Evolutionary conservation across 2,329 filamentous ascomycete species (phyloP).

Genomic region (Aspergillus ochraceus): DNA sequence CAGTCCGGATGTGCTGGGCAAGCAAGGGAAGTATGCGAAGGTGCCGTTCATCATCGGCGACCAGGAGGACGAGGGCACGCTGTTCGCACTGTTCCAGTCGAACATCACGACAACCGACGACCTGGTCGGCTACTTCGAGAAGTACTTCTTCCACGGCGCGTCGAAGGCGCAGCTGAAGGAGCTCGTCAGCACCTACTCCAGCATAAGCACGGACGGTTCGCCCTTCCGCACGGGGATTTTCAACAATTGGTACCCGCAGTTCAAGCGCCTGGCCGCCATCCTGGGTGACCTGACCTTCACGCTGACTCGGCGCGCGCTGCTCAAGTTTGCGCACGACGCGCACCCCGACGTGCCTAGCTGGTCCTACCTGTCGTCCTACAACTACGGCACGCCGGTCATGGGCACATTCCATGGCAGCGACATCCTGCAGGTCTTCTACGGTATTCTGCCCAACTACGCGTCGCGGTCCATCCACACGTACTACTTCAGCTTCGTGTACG

Average conservation of each 20-base stretch:
- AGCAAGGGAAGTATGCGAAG: constrained; percentile 55
- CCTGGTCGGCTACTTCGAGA: constrained; percentile 62
- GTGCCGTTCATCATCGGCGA: constrained; percentile 69
- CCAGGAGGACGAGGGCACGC: constrained; percentile 77
- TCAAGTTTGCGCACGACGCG: constrained; percentile 48
- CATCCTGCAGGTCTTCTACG: constrained; percentile 67
- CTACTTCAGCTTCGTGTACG: constrained; percentile 71
- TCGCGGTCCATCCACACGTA: constrained; percentile 63
- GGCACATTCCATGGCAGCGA: constrained; percentile 77
- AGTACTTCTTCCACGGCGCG: constrained; percentile 61
- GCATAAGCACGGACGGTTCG: constrained; percentile 59
- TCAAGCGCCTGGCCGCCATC: constrained; percentile 73
- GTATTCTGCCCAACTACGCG: constrained; percentile 63
- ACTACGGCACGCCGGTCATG: constrained; percentile 68
- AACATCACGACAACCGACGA: constrained; percentile 65
- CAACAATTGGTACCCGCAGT: constrained; percentile 75
- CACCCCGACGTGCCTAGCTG: constrained; percentile 64
- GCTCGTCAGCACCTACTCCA: constrained; percentile 64
- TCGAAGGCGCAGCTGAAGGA: constrained; percentile 51
- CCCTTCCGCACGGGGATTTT: constrained; percentile 68
- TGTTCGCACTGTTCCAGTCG: constrained; percentile 68
- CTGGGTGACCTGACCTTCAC: constrained; percentile 76
- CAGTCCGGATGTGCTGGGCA: constrained; percentile 61
- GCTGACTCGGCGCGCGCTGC: constrained; percentile 65
- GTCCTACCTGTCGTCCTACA: constrained; percentile 74